Base-by-base conservation (phyloP, 2,329 filamentous ascomycete genomes). In the Colletotrichum euphorbiae region DNA sequence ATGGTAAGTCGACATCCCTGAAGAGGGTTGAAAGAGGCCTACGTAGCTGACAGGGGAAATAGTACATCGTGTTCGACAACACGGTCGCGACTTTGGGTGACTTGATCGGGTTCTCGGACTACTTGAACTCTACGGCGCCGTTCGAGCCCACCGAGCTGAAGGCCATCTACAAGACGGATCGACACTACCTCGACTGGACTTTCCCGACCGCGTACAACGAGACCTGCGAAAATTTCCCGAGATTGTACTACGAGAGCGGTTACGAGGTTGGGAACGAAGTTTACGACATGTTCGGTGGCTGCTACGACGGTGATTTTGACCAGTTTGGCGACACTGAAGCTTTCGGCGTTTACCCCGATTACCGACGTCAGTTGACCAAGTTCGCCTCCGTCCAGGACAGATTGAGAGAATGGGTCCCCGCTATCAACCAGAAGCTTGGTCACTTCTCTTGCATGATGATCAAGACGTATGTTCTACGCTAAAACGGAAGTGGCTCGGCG, bases 341-440 rank as follows among this genome's bases (percentile, higher is more conserved):
- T 42, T 90, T 90, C 71, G 89, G 88, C 71, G 84, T 88, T 12
- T 89, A 85, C 65, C 85, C 87, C 0, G 87, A 90, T 73, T 90
- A 86, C 84, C 79, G 89, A 72, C 85, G 87, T 74, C 86, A 91
- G 75, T 80, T 91, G 46, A 84, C 87, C 17, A 91, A 90, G 71
- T 91, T 91, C 76, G 87, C 88, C 55, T 89, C 85, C 50, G 89
- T 90, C 0, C 89, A 91, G 75, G 89, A 91, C 76, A 87, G 89
- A 73, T 79, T 91, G 7, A 84, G 89, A 61, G 88, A 90, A 72
- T 91, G 89, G 89, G 73, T 83, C 17, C 85, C 86, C 3, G 83
- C 83, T 11, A 87, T 90, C 0, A 78, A 84, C 45, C 81, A 84
- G 51, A 87, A 87, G 71, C 79, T 91, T 64, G 84, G 85, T 65